Base-by-base conservation (phyloP, 2,329 filamentous ascomycete genomes). In the Didymella arachidicola region DNA sequence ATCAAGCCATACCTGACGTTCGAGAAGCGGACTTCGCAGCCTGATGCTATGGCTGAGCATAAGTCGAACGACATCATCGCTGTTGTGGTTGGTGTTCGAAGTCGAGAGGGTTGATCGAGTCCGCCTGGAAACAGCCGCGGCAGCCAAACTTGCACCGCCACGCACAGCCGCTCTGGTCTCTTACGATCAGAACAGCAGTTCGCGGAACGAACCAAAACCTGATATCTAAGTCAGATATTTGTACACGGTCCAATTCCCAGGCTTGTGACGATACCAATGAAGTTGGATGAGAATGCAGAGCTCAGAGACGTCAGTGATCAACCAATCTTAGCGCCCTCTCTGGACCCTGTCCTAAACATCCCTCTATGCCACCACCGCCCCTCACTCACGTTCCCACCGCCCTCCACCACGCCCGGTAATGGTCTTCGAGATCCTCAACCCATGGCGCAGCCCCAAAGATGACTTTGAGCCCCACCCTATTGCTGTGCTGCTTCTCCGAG, bases 401-500 rank as follows among this genome's bases (percentile, higher is more conserved):
- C 41, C 32, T 14, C 44, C 53, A 42, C 30, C 30, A 42, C 38
- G 29, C n/a, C 36, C 30, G 60, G 61, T 59, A 41, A 76, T 76
- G 73, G 66, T 72, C 60, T 59, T 74, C 64, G 64, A 67, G 53
- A 61, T 62, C 49, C 54, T 73, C 22, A 69, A 67, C 48, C 62
- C 64, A 58, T 74, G 68, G 65, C 65, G 65, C 54, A 65, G 61
- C 53, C 59, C 59, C n/a, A 62, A 60, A 45, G 65, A 68, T 32
- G 69, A 62, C 4, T 85, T 72, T 64, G 77, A 84, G 56, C 81
- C 79, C 26, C 78, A 80, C 4, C 75, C 81, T 0, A 69, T 86
- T 29, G 78, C 89, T 49, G 87, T 90, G 74, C 84, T 86, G 63
- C 72, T 93, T 36, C 79, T 93, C 59, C 69, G 60, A 22, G 91